Conservation (phyloP, 2,329 filamentous ascomycete species). For the Talaromyces marneffei region DNA sequence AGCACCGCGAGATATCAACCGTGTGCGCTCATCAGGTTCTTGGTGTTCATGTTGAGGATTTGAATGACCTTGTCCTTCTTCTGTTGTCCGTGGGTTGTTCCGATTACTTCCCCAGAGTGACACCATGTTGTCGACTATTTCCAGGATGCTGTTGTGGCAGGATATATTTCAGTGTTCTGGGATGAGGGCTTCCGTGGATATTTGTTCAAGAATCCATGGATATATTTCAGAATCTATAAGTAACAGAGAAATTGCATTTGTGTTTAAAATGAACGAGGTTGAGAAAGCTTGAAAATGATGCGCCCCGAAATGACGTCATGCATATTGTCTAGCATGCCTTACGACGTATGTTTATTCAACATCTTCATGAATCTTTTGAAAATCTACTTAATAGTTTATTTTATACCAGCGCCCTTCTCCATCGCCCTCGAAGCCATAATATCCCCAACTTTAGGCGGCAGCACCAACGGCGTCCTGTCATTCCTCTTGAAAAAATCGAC, state of each 20-base stretch:
- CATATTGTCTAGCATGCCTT: not conserved
- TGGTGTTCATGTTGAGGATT: conserved; percentile 1
- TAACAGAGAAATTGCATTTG: not conserved
- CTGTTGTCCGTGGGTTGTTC: conserved; percentile 3
- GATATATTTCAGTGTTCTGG: not conserved
- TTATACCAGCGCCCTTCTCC: conserved; percentile 25
- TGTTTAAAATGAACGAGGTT: not conserved
- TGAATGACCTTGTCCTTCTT: conserved; percentile 1
- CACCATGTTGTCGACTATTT: conserved; percentile 19
- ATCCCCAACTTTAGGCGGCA: conserved; percentile 87
- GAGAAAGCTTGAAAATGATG: not conserved
- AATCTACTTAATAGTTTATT: not conserved
- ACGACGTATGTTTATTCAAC: not conserved
- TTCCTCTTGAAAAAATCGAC: conserved; percentile 91
- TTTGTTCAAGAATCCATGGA: not conserved
- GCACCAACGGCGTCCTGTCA: conserved; percentile 73
- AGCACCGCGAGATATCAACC: conserved; percentile 62
- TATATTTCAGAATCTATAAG: not conserved
- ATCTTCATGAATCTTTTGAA: not conserved
- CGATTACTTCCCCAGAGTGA: conserved; percentile 20
- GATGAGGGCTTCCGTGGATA: not conserved
- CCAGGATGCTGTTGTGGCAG: not conserved
- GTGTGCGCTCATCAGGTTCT: conserved; percentile 56
- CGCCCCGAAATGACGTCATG: conserved; percentile 9
- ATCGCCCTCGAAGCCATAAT: conserved; percentile 46